Base-by-base conservation (phyloP, 805 yeast genomes). In the Metschnikowia borealis region DNA sequence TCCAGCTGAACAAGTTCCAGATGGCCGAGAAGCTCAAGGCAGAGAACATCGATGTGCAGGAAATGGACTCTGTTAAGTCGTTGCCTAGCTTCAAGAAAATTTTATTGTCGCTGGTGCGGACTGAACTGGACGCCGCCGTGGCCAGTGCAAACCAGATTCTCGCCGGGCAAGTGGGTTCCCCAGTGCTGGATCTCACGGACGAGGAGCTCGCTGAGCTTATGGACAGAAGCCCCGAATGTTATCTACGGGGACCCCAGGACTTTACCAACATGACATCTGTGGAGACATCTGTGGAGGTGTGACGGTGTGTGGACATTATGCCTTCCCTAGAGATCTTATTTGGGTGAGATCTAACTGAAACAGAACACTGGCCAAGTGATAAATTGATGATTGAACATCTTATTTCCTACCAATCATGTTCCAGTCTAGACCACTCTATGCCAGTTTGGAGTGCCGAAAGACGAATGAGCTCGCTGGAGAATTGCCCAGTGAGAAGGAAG, bases 151-250 rank as follows among this genome's bases (percentile, higher is more conserved):
- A 54, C 35, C 46, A 49, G 18, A 40, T 48, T n/a, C 52, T 55
- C 4, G 5, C 47, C 32, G 50, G 49, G 2, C 29, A 46, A 13
- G 46, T 26, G 14, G 39, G 48, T 6, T 47, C 44, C 5, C 31
- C 39, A 3, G 26, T 13, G 2, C 32, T 23, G 23, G 33, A 46
- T 5, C 62, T 81, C 34, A 59, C 69, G 1, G 57, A 61, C 0
- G 69, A 59, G 13, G 88, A 83, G 54, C 46, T 84, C 34, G 58
- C 64, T 0, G 85, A 79, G 53, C 54, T 84, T 46, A 54, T 74
- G 33, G 83, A 81, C 58, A 68, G 87, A 46, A 67, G 78, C 1
- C 59, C 60, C 0, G 65, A 64, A 18, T 75, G 82, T 5, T 82
- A 78, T 59, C 37, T 49, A 8, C 57, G 67, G 14, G 58, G 54